phyloP scores from a whole-genome alignment of 2,329 filamentous ascomycete species.

The Paraphaeosphaeria sporulosa region DNA sequence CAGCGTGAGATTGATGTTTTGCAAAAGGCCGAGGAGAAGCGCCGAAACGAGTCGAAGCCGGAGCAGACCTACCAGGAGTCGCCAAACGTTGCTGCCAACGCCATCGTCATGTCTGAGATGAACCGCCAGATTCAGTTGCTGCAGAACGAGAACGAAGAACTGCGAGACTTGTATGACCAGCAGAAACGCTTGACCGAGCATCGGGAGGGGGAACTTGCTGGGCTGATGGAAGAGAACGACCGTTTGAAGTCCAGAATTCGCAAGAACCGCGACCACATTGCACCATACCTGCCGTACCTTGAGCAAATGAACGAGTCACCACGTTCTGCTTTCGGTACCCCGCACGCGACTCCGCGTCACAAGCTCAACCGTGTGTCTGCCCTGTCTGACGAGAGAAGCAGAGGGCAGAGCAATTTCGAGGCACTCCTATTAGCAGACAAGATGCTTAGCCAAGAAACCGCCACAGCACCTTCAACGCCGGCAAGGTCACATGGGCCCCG shows the following conservation, averaged over 20 bases:
- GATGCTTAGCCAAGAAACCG: constrained; percentile 79
- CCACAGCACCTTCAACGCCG: constrained; percentile 77
- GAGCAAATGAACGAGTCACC: constrained; percentile 65
- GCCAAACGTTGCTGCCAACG: constrained; percentile 61
- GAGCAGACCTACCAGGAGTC: constrained; percentile 63
- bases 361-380: constrained; percentile 44
- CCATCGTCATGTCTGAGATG: constrained; percentile 58
- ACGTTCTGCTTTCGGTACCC: constrained; percentile 63
- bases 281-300: constrained; percentile 53
- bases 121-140: constrained; percentile 68
- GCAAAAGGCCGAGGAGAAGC: constrained; percentile 74
- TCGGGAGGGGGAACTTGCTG: constrained; percentile 75
- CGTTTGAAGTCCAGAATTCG: constrained; percentile 83
- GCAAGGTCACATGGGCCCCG: constrained; percentile 58
- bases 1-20: constrained; percentile 86
- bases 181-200: constrained; percentile 82
- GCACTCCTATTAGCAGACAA: constrained; percentile 77
- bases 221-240: constrained; percentile 76
- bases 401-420: constrained; percentile 73
- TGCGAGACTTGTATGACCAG: constrained; percentile 71
- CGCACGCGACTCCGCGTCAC: constrained; percentile 54
- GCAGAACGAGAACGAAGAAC: constrained; percentile 69
- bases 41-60: constrained; percentile 62
- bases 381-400: constrained; percentile 50
- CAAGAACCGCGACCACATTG: constrained; percentile 88